Base-by-base conservation (phyloP, 495 filamentous ascomycete genomes). In the Penicillium longicatenatum region DNA sequence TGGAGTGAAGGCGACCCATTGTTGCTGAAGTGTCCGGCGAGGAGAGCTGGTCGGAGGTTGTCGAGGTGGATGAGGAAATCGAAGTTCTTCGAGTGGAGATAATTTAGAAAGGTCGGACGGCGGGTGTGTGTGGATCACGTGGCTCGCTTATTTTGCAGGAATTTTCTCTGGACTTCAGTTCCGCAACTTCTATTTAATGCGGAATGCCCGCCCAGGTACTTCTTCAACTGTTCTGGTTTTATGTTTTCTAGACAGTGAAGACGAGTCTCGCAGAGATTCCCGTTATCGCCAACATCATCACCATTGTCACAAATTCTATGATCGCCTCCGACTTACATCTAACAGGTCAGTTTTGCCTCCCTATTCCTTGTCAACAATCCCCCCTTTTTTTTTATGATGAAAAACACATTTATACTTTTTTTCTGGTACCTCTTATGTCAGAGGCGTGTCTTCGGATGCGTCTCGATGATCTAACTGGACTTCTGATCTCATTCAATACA, bases 1-100 rank as follows among this genome's bases (percentile, higher is more conserved):
- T 97, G 84, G 84, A 89, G 90, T 99, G 95, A 85, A 98, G 87
- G 81, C 94, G 88, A 88, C 93, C 93, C 93, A 97, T 97, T 73
- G 73, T 67, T 79, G 68, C 67, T 60, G 66, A 69, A 58, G 54
- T 67, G 58, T 65, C 60, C 68, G 60, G 58, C 55, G 61, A 58
- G 64, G 58, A 62, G 58, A 54, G 59, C 58, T 72, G 68, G 73
- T 72, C 70, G 75, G 67, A 64, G 60, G 64, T 69, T 69, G 66
- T 74, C 67, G 70, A 71, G 72, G 66, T 68, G 64, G 61, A 65
- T 69, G 61, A 62, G 56, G 53, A 67, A 62, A 59, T 64, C 62
- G 37, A 58, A 24, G 47, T 22, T 57, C n/a, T 33, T 30, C 52
- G 52, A 57, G 59, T 52, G 48, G 58, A 42, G 41, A 50, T 52